Base-by-base conservation (phyloP, 2,329 filamentous ascomycete species). In the Phialemonium atrogriseum region DNA sequence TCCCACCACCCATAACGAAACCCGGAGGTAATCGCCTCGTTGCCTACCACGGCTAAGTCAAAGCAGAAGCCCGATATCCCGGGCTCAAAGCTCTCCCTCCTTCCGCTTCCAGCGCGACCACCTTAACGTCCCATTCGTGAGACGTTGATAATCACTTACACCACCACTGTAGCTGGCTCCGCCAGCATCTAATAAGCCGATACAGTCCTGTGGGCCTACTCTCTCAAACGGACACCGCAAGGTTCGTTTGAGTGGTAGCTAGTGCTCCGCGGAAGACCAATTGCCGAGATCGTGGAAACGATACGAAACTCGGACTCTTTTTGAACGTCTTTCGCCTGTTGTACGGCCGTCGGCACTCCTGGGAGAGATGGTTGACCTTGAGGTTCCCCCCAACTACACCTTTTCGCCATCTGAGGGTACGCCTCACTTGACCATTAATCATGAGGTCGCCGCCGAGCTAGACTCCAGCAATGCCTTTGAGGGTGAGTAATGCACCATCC, bases 381-480 rank as follows among this genome's bases (percentile, higher is more conserved):
- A 80, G 48, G 82, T 91, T 41, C 84, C 87, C 54, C 74, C 76
- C 58, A 72, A 86, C 65, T 86, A 86, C 57, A 84, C 82, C 52
- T 75, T 83, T 58, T 89, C 85, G 57, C 80, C 83, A 51, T 87
- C 84, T 45, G 74, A 77, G 60, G 84, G 77, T 49, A 88, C 85
- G 36, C 86, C 89, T 40, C 84, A 89, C 59, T 66, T 94, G 66
- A 94, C 84, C 29, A 95, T 95, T 70, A 95, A 96, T 64, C 85
- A 87, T 61, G 85, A 93, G 68, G 86, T 89, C 48, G 87, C 85
- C 45, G 74, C 86, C 47, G 88, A 94, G 58, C 74, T 95, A 51
- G 91, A 96, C 65, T 95, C 88, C 36, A 84, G 70, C 71, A 94
- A 87, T 71, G 88, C 89, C 45, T 98, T 98, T 55, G 91, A 98